Base-by-base conservation (phyloP, 2,329 filamentous ascomycete genomes). In the Penicillium olsonii region DNA sequence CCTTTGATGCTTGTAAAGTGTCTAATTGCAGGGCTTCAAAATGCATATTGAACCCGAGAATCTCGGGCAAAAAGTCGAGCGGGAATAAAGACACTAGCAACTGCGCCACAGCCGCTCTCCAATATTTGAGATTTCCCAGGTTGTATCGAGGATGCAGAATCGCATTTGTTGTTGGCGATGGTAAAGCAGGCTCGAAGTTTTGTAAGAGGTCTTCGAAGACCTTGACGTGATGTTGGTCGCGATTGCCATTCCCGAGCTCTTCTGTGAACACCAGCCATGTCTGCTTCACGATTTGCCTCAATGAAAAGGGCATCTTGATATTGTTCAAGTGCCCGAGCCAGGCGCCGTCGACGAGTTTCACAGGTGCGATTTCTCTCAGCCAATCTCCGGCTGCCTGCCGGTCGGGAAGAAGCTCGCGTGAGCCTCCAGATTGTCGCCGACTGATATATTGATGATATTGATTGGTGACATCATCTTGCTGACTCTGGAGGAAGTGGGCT, bases 211-310 rank as follows among this genome's bases (percentile, higher is more conserved):
- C 48, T 4, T 59, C 52, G 42, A 68, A 74, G 2, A 74, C 48
- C 3, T 65, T 39, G 0, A 77, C 74, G 48, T 80, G 77, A 48
- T 79, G 73, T 58, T 76, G 75, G 10, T 61, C 59, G 6, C 73
- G 52, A 50, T 79, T 71, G 0, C 78, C 78, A 53, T 80, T 74
- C 1, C 78, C 78, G 5, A 79, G 64, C 52, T 81, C 78, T 53
- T 80, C 78, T 0, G 75, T 76, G 42, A 79, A 64, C 6, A 78
- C 68, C 53, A 77, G 77, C 77, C 77, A 80, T 4, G 72, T 71
- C 26, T 71, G 63, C 48, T 75, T 76, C 29, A 69, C 73, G 12
- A 73, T 63, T 9, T 53, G 57, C 3, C 68, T 68, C 17, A 74
- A 60, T 8, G 57, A 53, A 52, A 77, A 75, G 3, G 75, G 74